Evolutionary conservation across 225 moss, liverwort and hornwort species (phyloP), one percentile per base, ranked within the genome.

Genomic region (Pleurozium schreberi): DNA sequence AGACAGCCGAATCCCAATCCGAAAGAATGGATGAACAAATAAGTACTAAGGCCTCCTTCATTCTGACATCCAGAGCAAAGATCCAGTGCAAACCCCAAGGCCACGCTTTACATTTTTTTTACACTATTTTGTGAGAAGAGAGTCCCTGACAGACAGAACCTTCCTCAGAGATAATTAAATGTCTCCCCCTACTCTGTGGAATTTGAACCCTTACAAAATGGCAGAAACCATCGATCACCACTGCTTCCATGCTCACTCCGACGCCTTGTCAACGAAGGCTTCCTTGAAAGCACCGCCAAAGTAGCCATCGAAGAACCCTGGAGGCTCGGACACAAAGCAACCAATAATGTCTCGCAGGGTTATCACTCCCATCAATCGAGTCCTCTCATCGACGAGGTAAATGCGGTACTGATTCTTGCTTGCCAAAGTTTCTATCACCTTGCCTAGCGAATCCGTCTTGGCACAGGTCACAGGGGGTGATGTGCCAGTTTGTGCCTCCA

Each of bases 281-380:
- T 93, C 93, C 83, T 91, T 90, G 87, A 94, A 94, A 86, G 90
- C 88, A 63, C 93, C 93, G 30, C 98, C 95, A 30, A 97, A 98
- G 65, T 97, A 97, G 58, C 89, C 91, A 70, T 98, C 97, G 83
- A 98, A 98, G 92, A 96, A 97, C 33, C 91, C 95, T n/a, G 91
- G 89, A 31, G 97, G 97, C 66, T 98, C 96, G 6, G 93, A 96
- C 78, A 97, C 98, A 87, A 99, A 99, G 90, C 95, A 95, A n/a
- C 90, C 93, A 71, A 99, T 97, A 58, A 99, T 96, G 75, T 99
- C 98, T 67, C 98, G 96, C 85, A 99, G 90, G 7, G 97, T 97
- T 26, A 99, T 91, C 52, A 99, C 98, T 55, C 98, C 98, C 84
- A 90, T 57, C 67, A 97, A 73, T 31, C 91, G 92, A 27, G 87